These are phyloP conservation scores for Macrolepiota albuminosa DNA, from an alignment of 768 basidiomycete genomes.

Conservation along the genomic window DNA sequence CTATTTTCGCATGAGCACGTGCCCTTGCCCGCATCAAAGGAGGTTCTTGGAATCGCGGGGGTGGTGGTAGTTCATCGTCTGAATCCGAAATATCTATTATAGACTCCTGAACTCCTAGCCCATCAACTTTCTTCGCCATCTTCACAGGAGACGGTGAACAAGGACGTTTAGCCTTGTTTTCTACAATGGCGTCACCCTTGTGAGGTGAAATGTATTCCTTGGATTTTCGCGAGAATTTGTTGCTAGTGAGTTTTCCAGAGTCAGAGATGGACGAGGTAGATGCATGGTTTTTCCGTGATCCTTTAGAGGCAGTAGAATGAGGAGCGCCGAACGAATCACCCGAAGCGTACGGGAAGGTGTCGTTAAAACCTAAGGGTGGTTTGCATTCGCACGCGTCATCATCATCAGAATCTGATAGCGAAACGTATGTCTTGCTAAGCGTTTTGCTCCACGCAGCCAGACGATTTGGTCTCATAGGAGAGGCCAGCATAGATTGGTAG, in stretches of 20 bases:
- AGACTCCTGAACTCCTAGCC: background rate
- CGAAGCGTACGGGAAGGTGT: slow-evolving; percentile 12
- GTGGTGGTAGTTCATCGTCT: slow-evolving; percentile 16
- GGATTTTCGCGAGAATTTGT: slow-evolving; percentile 19
- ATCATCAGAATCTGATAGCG: slow-evolving; percentile 12
- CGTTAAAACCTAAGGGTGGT: background rate
- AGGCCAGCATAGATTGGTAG: slow-evolving; percentile 1
- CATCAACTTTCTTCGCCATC: background rate
- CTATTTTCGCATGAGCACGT: slow-evolving; percentile 1
- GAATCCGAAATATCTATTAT: slow-evolving; percentile 38
- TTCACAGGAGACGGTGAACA: slow-evolving; percentile 9
- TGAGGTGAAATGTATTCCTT: slow-evolving; percentile 14
- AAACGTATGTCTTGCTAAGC: background rate
- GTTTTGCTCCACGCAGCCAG: slow-evolving; percentile 2
- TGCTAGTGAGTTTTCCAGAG: slow-evolving; percentile 9
- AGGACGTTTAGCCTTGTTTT: background rate
- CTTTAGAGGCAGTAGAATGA: background rate
- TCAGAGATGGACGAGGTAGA: slow-evolving; percentile 16
- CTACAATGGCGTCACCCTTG: background rate
- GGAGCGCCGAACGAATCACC: slow-evolving; percentile 7
- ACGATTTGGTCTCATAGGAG: slow-evolving; percentile 10
- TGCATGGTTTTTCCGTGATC: slow-evolving; percentile 1
- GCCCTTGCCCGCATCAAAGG: slow-evolving; percentile 15
- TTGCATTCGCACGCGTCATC: background rate
- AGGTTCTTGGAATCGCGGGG: background rate